Percentiles rank a stretch among this genome's conserved stretches.
Evolutionary conservation across 2,329 filamentous ascomycete species (phyloP).

Genomic region (Neofusicoccum laricinum): DNA sequence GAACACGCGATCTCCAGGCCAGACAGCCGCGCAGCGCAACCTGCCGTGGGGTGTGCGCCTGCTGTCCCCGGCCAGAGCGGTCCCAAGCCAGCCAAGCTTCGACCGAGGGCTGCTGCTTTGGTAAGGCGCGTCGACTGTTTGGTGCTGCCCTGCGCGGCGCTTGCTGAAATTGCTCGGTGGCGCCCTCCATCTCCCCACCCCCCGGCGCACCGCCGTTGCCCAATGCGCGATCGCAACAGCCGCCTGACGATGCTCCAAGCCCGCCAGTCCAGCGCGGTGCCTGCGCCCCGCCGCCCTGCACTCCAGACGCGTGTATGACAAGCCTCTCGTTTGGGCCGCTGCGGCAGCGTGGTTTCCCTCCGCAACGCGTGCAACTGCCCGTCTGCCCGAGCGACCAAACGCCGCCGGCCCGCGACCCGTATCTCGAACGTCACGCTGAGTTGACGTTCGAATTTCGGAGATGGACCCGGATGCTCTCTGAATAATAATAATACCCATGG

Average conservation of each 20-base stretch:
- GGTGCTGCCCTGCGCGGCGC: neutral
- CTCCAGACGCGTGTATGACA: too few relatives aligned
- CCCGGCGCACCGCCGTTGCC: neutral
- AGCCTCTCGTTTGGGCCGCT: neutral
- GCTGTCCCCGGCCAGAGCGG: too few relatives aligned
- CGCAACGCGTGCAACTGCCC: neutral
- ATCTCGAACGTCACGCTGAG: neutral
- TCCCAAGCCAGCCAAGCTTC: neutral
- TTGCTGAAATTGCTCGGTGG: slow-evolving; percentile 12
- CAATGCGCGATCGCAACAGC: neutral
- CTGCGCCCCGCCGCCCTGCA: neutral
- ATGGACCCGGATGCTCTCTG: neutral
- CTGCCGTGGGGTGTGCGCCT: neutral
- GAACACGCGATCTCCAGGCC: neutral
- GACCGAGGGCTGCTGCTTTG: neutral
- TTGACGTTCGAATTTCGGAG: neutral
- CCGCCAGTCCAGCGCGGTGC: neutral
- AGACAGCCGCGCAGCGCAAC: neutral
- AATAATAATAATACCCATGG: neutral
- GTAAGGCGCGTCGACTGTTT: neutral
- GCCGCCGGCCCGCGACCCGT: slow-evolving; percentile 6
- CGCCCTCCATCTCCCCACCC: neutral
- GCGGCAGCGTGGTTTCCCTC: neutral
- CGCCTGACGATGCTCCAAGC: neutral
- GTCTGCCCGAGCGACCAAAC: neutral